Conservation (phyloP, 2,329 filamentous ascomycete genomes). For the Exserohilum rostratum region DNA sequence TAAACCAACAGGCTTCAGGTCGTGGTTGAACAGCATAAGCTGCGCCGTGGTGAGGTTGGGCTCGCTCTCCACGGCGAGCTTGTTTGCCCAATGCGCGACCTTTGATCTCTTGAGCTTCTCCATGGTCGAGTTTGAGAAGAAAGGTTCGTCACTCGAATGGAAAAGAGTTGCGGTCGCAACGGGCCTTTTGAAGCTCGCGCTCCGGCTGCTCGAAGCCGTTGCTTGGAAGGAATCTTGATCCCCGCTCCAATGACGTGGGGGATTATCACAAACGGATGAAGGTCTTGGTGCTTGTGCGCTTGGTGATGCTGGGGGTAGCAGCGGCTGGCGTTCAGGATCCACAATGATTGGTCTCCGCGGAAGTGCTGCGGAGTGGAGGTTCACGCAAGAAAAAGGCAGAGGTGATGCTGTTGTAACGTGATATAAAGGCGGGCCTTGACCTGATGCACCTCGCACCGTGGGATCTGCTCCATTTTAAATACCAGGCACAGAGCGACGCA, state of each 20-base stretch:
- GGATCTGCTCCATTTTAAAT: constrained; percentile 20
- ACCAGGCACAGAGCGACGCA: background rate
- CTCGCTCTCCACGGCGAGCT: constrained; percentile 75
- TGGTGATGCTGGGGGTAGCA: constrained; percentile 25
- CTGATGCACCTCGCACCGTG: constrained; percentile 1
- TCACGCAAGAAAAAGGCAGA: background rate
- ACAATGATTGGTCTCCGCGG: constrained; percentile 13
- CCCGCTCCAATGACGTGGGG: constrained; percentile 41
- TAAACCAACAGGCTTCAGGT: constrained; percentile 65
- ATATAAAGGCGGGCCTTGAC: background rate
- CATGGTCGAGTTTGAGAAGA: constrained; percentile 41
- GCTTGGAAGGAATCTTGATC: constrained; percentile 29
- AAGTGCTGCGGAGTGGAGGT: background rate
- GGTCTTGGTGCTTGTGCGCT: constrained; percentile 22
- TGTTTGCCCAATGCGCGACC: constrained; percentile 54
- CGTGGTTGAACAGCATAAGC: constrained; percentile 85
- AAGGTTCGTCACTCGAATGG: constrained; percentile 24
- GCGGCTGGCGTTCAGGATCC: constrained; percentile 35
- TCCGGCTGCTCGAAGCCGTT: constrained; percentile 24
- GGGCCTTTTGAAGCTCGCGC: constrained; percentile 28
- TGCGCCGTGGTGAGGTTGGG: constrained; percentile 78
- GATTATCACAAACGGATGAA: constrained; percentile 17
- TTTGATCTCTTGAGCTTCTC: constrained; percentile 50
- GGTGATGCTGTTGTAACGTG: background rate
- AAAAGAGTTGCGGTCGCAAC: constrained; percentile 19